These are phyloP conservation scores for Croton setiger DNA, from an alignment of 441 rosid species.

Conservation along the genomic window DNA sequence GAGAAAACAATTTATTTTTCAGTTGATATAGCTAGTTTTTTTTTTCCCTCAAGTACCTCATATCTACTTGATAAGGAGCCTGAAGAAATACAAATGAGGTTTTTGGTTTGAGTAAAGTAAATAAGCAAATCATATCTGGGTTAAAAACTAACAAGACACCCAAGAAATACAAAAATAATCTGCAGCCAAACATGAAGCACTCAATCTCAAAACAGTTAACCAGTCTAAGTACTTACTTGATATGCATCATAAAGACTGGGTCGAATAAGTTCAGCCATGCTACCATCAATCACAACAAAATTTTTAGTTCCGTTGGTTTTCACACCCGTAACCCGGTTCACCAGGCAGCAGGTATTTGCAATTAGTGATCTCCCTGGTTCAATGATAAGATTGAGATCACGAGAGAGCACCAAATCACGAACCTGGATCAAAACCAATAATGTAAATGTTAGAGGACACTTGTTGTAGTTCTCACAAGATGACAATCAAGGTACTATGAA, in stretches of 20 bases:
- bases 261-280: constrained; percentile 98
- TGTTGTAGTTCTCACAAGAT: not conserved
- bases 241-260: constrained; percentile 98
- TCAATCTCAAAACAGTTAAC: constrained; percentile 4
- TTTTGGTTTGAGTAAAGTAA: not conserved
- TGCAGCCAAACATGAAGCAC: not conserved
- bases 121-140: not conserved
- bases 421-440: constrained; percentile 43
- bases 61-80: not conserved
- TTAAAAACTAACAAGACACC: not conserved
- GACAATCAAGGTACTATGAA: not conserved
- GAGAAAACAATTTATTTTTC: not conserved
- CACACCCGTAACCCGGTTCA: constrained; percentile 91
- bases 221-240: constrained; percentile 51
- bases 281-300: constrained; percentile 90
- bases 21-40: not conserved
- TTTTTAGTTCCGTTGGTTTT: constrained; percentile 94
- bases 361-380: constrained; percentile 98
- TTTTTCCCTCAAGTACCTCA: not conserved
- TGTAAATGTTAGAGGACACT: not conserved
- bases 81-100: not conserved
- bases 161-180: not conserved
- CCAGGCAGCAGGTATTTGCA: constrained; percentile 93
- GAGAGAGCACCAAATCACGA: constrained; percentile 75
- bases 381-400: constrained; percentile 78